phyloP scores from a whole-genome alignment of 2,329 filamentous ascomycete species.

The Parafenestella ontariensis region DNA sequence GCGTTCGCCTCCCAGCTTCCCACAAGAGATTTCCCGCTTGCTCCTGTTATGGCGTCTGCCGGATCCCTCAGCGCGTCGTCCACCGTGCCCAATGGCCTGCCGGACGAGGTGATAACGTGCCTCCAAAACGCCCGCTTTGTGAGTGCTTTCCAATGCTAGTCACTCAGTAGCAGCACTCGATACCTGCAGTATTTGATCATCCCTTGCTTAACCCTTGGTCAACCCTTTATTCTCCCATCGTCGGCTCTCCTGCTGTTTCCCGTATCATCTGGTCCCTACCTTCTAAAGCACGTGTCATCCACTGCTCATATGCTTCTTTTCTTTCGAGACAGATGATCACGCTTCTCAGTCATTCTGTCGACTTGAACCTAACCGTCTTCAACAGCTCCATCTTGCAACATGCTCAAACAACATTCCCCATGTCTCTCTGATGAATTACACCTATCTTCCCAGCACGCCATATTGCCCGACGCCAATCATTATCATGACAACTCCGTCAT shows the following conservation, averaged over 20 bases:
- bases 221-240: not conserved
- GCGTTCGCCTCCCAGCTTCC: not conserved
- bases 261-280: not conserved
- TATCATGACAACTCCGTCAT: slow-evolving; percentile 87
- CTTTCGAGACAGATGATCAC: not conserved
- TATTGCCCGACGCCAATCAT: slow-evolving; percentile 72
- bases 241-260: not conserved
- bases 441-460: slow-evolving; percentile 80
- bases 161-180: not conserved
- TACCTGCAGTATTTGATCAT: not conserved
- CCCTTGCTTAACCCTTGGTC: slow-evolving; percentile 7
- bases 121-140: slow-evolving; percentile 96
- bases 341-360: not conserved
- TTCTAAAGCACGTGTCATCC: not conserved
- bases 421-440: slow-evolving; percentile 99
- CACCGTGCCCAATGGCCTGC: slow-evolving; percentile 67
- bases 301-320: not conserved
- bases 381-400: slow-evolving; percentile 91
- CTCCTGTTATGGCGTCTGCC: slow-evolving; percentile 12
- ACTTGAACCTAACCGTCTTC: slow-evolving; percentile 4
- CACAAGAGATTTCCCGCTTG: not conserved
- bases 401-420: slow-evolving; percentile 84
- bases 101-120: slow-evolving; percentile 85
- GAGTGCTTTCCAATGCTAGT: slow-evolving; percentile 37
- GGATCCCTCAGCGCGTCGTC: not conserved